Evolutionary conservation across 257 asterid species (phyloP).

Genomic region (Orobanche coerulescens): DNA sequence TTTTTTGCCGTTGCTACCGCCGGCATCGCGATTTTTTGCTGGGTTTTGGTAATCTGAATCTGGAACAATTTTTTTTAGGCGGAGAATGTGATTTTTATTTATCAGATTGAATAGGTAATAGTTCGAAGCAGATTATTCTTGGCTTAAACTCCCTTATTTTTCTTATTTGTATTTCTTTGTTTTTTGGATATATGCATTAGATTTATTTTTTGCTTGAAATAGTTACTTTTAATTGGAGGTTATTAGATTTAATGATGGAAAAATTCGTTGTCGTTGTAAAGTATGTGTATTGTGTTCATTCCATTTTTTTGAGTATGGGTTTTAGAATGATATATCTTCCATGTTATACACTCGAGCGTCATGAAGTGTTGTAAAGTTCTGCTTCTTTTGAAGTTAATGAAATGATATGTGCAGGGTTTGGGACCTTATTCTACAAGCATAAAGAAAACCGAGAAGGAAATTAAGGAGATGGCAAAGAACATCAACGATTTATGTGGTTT

Average conservation of each 20-base stretch:
- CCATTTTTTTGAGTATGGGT: neutral
- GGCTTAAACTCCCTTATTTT: neutral
- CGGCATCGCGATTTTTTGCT: no score
- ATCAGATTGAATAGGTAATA: neutral
- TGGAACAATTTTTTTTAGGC: conserved; percentile 1
- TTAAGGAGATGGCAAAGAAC: conserved; percentile 75
- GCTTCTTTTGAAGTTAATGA: conserved; percentile 21
- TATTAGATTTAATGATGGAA: neutral
- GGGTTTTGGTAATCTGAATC: conserved; percentile 23
- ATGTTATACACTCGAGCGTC: no score
- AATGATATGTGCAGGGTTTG: conserved; percentile 43
- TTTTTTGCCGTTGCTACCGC: no score
- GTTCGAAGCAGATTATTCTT: neutral
- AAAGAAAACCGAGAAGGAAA: conserved; percentile 67
- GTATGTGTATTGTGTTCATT: neutral
- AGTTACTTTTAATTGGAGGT: no score
- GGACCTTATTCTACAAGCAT: conserved; percentile 72
- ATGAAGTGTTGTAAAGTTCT: no score
- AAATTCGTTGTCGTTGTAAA: neutral
- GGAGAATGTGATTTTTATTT: neutral
- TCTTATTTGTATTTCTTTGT: neutral
- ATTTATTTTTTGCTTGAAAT: no score
- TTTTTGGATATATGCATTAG: no score
- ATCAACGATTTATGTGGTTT: conserved; percentile 75
- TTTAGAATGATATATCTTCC: no score